Conservation (phyloP, 495 filamentous ascomycete species). For the Daldinia grandis region DNA sequence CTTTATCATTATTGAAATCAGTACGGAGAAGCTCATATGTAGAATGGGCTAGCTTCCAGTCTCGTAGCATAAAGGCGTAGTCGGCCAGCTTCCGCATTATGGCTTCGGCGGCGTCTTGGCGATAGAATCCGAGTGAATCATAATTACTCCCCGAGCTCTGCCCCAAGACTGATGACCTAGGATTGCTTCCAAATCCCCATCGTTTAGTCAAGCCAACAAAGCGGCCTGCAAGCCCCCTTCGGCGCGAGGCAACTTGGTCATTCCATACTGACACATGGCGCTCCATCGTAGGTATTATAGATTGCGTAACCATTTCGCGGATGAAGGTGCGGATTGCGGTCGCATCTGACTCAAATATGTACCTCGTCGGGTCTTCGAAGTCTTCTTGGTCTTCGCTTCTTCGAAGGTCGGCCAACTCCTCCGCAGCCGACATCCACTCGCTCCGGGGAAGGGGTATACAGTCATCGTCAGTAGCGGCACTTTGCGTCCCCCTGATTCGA, state of each 20-base stretch:
- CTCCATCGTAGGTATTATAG: constrained; percentile 94
- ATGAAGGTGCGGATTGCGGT: constrained; percentile 86
- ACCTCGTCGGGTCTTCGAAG: constrained; percentile 74
- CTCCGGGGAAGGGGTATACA: constrained; percentile 78
- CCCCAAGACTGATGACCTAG: constrained; percentile 53
- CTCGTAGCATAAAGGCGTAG: constrained; percentile 93
- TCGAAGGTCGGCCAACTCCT: constrained; percentile 79
- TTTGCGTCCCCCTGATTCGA: constrained; percentile 81
- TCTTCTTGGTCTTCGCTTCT: constrained; percentile 66
- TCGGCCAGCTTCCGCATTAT: constrained; percentile 93
- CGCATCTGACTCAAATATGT: constrained; percentile 90
- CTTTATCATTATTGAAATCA: constrained; percentile 94
- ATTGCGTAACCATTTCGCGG: constrained; percentile 91
- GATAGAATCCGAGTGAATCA: constrained; percentile 82
- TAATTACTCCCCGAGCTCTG: constrained; percentile 71
- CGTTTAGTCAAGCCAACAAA: constrained; percentile 92
- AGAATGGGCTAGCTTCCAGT: constrained; percentile 90
- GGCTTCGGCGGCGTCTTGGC: constrained; percentile 84
- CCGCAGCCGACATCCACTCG: constrained; percentile 88
- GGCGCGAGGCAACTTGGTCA: constrained; percentile 91
- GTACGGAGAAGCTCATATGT: constrained; percentile 88
- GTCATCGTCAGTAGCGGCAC: constrained; percentile 91
- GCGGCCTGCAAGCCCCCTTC: constrained; percentile 84
- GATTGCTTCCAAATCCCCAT: constrained; percentile 75
- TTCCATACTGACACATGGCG: constrained; percentile 91